Conservation (phyloP, 306 rosid species). For the Bauhinia variegata region DNA sequence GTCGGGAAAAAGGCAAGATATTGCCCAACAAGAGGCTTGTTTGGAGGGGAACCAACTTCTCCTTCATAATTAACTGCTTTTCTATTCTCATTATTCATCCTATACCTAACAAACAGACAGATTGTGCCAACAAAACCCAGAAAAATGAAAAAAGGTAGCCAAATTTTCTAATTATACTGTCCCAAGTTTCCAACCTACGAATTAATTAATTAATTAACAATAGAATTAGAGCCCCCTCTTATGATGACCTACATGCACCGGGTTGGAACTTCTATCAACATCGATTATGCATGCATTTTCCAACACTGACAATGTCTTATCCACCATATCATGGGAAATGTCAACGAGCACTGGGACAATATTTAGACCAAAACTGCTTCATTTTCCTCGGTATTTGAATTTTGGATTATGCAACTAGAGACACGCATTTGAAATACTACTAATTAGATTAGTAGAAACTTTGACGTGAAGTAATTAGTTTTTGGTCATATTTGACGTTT, state of each 20-base stretch:
- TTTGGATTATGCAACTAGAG: too few relatives aligned
- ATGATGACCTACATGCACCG: too few relatives aligned
- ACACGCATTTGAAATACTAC: too few relatives aligned
- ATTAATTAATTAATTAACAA: conserved; percentile 1
- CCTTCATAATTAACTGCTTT: conserved; percentile 39
- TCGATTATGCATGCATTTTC: conserved; percentile 5
- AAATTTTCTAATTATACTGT: conserved; percentile 13
- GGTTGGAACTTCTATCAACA: background rate
- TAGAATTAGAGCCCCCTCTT: background rate
- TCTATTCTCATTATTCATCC: conserved; percentile 23
- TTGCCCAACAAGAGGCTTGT: conserved; percentile 39
- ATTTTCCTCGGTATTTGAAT: too few relatives aligned
- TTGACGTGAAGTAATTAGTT: too few relatives aligned
- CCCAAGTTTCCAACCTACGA: conserved; percentile 3
- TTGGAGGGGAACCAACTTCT: conserved; percentile 43
- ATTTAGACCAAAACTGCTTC: too few relatives aligned
- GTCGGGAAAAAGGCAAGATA: conserved; percentile 48
- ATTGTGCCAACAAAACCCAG: background rate
- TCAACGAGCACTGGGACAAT: too few relatives aligned
- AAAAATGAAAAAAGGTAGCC: background rate
- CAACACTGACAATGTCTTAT: background rate
- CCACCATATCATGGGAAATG: too few relatives aligned
- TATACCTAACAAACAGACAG: conserved; percentile 25
- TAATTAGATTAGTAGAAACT: too few relatives aligned
- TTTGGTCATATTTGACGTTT: too few relatives aligned